Evolutionary conservation across 2,329 filamentous ascomycete species (phyloP), one percentile per base, ranked within the genome.

Genomic region (Sporothrix pseudoabietina): DNA sequence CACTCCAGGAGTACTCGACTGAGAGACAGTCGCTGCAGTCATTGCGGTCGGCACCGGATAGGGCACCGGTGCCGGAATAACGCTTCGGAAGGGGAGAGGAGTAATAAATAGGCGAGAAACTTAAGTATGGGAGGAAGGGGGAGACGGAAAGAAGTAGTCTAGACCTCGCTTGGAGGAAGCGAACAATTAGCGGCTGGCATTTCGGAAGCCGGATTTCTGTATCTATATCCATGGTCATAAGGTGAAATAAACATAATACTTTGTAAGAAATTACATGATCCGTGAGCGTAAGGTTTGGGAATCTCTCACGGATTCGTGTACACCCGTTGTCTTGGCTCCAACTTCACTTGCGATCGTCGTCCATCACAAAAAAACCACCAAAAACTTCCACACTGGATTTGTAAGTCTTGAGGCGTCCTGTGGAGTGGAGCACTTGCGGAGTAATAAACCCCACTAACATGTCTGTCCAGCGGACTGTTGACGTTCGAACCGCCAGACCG

Each of bases 1-100:
- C 73, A 10, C 69, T 74, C 54, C 59, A 30, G 55, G 63, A 72
- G 8, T 72, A 74, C 52, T 63, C 75, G 2, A 72, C 74, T n/a
- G 75, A 75, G 71, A 71, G 75, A 30, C 54, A 41, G 63, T 70
- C 73, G 1, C n/a, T 61, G 52, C 57, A 68, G 14, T 26, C 73
- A 35, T 35, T 52, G 44, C 69, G 47, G 10, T 41, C 68, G 39
- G 22, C 55, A 35, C 54, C 71, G n/a, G 22, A n/a, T n/a, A n/a
- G n/a, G n/a, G n/a, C n/a, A n/a, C 66, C 52, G 44, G 66, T 69
- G 3, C 32, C 66, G 49, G 49, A 55, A 41, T 69, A 35, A 54
- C 5, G 8, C 22, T 9, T 19, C 12, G 22, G 12, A 47, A 30
- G 35, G 3, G 22, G 22, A 19, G 26, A 9, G n/a, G 4, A 2